A percentile compares a stretch with the other conserved stretches of the same genome.
Evolutionary conservation across 257 asterid genomes (phyloP).

Genomic region (Capsicum chinense): DNA sequence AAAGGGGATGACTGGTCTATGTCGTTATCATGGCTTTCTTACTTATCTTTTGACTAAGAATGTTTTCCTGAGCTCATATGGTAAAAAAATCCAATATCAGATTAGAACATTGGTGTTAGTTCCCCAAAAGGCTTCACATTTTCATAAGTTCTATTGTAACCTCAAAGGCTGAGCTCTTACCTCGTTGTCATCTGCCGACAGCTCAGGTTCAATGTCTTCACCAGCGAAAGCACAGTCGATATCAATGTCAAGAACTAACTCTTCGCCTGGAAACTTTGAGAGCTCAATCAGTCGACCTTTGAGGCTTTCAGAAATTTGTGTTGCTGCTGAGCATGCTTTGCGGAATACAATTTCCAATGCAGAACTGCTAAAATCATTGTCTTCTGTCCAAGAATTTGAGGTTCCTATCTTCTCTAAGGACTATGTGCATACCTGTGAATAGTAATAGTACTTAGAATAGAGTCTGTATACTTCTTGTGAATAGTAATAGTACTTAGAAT

Average conservation of each 20-base stretch:
- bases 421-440: slow-evolving; percentile 17
- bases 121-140: background rate
- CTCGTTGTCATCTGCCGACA: slow-evolving; percentile 56
- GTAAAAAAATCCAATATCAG: background rate
- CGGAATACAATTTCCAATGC: slow-evolving; percentile 73
- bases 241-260: slow-evolving; percentile 81
- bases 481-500: background rate
- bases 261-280: slow-evolving; percentile 88
- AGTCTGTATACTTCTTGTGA: slow-evolving; percentile 17
- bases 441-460: background rate
- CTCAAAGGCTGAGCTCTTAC: slow-evolving; percentile 39
- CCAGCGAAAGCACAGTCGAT: slow-evolving; percentile 48
- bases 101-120: slow-evolving; percentile 11
- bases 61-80: background rate
- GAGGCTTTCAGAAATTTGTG: slow-evolving; percentile 95
- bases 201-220: slow-evolving; percentile 62
- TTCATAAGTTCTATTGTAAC: slow-evolving; percentile 4
- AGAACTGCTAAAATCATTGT: slow-evolving; percentile 69
- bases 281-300: slow-evolving; percentile 82
- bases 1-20: background rate
- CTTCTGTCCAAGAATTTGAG: slow-evolving; percentile 88
- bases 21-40: slow-evolving; percentile 7
- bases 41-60: slow-evolving; percentile 5
- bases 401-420: slow-evolving; percentile 46
- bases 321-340: slow-evolving; percentile 95